Base-by-base conservation (phyloP, 306 rosid species). In the Sophora flavescens region DNA sequence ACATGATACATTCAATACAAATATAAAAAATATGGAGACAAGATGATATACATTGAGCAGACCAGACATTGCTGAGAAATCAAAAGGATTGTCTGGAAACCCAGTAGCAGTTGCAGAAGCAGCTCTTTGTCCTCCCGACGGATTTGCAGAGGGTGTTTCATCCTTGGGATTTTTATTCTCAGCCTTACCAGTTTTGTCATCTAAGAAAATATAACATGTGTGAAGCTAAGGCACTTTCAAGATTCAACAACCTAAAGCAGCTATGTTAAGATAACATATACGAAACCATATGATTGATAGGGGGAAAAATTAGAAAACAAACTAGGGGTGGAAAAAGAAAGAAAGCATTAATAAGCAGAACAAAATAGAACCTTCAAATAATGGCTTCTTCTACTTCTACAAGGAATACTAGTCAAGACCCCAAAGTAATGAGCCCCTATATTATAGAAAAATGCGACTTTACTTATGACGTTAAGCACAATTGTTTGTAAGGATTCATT, bases 31-130 rank as follows among this genome's bases (percentile, higher is more conserved):
- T 60, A 44, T 41, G 59, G 68, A 14, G 53, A 70, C 1, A 36
- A 22, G 6, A n/a, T n/a, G 42, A 60, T 78, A 33, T 91, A 96
- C 99, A 96, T 92, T 96, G 77, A 96, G 98, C 80, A 96, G 86
- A 78, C 97, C 97, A 77, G 80, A 71, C 98, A 96, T 96, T 22
- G 89, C 92, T 18, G 98, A 92, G 78, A 96, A 92, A 90, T 96
- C 99, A 80, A 96, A 96, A 70, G 98, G 96, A 78, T 89, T 91
- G 61, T 81, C 38, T 30, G 92, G 85, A 68, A 87, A 60, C 41
- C 89, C 93, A 66, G 89, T 17, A 68, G 85, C 91, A 22, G 90
- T 85, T 47, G 85, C 80, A 83, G 97, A 58, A 47, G 83, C 3
- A 3, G 88, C 47, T 48, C 81, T 79, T 39, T 71, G 85, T 78